phyloP scores from a whole-genome alignment of 2,329 filamentous ascomycete species.

The Chalara sp. region DNA sequence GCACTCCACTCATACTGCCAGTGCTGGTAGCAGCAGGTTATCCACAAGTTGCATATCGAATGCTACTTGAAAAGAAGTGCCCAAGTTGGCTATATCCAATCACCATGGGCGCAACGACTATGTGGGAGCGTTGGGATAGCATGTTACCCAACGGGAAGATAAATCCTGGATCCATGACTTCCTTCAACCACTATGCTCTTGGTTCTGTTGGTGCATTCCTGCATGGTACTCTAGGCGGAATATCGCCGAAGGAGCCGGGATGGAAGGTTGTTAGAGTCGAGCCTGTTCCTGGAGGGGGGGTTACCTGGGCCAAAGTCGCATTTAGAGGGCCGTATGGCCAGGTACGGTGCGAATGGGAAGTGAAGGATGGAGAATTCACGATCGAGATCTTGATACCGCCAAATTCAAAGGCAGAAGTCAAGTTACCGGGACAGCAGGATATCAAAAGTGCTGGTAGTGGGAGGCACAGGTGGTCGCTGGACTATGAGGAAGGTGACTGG shows the following conservation, averaged over 20 bases:
- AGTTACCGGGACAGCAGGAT: constrained; percentile 19
- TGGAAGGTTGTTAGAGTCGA: constrained; percentile 25
- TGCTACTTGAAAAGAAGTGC: constrained; percentile 30
- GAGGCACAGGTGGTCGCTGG: not conserved
- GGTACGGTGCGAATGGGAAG: constrained; percentile 17
- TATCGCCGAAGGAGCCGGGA: constrained; percentile 21
- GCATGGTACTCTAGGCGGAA: constrained; percentile 26
- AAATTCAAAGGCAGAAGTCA: constrained; percentile 14
- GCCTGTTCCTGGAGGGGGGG: constrained; percentile 26
- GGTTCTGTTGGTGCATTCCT: constrained; percentile 17
- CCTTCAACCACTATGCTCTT: constrained; percentile 23
- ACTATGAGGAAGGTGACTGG: too few relatives aligned
- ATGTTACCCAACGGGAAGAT: constrained; percentile 19
- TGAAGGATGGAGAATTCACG: constrained; percentile 8
- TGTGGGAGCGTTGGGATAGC: constrained; percentile 23
- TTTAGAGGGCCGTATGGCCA: constrained; percentile 25
- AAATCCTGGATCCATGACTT: constrained; percentile 21
- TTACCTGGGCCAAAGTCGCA: constrained; percentile 23
- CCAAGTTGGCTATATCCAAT: constrained; percentile 25
- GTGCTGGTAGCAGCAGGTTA: constrained; percentile 9
- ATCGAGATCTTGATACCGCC: constrained; percentile 15
- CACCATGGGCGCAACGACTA: constrained; percentile 22
- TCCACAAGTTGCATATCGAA: constrained; percentile 27
- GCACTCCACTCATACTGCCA: constrained; percentile 20
- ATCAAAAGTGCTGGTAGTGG: constrained; percentile 14